phyloP scores from a whole-genome alignment of 208 protist species.

The Leishmania braziliensis region DNA sequence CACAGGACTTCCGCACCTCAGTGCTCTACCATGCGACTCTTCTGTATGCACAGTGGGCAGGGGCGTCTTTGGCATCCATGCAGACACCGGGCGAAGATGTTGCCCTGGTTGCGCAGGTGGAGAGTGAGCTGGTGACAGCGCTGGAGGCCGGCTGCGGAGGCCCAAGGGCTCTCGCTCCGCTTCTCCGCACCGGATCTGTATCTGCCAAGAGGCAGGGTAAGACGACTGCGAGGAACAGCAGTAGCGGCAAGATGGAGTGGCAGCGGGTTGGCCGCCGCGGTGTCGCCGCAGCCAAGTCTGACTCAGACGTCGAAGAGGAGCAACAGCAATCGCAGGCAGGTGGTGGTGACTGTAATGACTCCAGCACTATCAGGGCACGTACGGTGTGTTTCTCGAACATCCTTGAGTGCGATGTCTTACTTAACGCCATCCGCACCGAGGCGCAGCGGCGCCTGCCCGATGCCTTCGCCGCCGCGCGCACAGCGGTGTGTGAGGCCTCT shows the following conservation, averaged over 20 bases:
- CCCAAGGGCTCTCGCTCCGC: neutral
- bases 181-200: neutral
- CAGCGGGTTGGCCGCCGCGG: neutral
- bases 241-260: neutral
- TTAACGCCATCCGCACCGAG: slow-evolving; percentile 15
- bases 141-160: slow-evolving; percentile 12
- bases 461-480: slow-evolving; percentile 14
- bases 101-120: slow-evolving; percentile 1
- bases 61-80: neutral
- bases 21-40: slow-evolving; percentile 47
- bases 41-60: slow-evolving; percentile 35
- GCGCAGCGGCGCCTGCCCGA: slow-evolving; percentile 25
- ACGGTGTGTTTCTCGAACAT: slow-evolving; percentile 1
- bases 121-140: slow-evolving; percentile 7
- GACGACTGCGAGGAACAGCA: neutral
- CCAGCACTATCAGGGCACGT: neutral
- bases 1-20: slow-evolving; percentile 14
- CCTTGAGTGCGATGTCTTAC: slow-evolving; percentile 17
- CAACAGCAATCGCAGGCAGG: neutral
- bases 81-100: neutral
- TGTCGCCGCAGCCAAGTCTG: neutral
- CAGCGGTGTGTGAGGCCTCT: slow-evolving; percentile 23
- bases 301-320: slow-evolving; percentile 14
- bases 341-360: neutral
- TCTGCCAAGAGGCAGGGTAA: neutral